Conservation (phyloP, 129 eudicot species). For the Solidago caesia region DNA sequence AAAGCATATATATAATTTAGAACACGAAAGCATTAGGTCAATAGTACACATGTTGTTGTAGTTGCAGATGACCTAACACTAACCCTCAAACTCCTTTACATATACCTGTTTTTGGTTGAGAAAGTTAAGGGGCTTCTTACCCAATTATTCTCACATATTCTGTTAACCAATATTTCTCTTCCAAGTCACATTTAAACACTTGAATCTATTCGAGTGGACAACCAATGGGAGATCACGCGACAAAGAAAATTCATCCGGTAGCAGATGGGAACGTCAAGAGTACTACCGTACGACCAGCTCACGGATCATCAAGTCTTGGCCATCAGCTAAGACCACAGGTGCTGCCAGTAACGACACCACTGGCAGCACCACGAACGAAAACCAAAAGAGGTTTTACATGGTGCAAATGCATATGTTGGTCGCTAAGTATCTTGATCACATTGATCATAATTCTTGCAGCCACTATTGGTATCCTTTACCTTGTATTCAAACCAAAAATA, state of each 20-base stretch:
- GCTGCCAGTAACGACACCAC: constrained; percentile 2
- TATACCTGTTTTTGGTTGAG: constrained; percentile 8
- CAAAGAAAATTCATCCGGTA: constrained; percentile 25
- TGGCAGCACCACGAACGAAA: constrained; percentile 27
- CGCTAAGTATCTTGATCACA: constrained; percentile 44
- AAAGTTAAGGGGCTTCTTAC: constrained; percentile 15
- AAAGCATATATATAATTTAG: neutral
- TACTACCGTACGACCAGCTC: constrained; percentile 8
- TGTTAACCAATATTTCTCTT: constrained; percentile 10
- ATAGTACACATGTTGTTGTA: constrained; percentile 3
- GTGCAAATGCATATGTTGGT: constrained; percentile 74
- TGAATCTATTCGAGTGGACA: neutral
- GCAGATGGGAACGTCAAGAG: neutral
- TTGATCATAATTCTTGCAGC: constrained; percentile 55
- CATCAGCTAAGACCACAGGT: constrained; percentile 27
- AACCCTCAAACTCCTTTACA: constrained; percentile 26
- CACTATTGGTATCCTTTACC: constrained; percentile 50
- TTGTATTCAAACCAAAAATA: constrained; percentile 68
- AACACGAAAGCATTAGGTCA: constrained; percentile 9
- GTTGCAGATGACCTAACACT: constrained; percentile 36
- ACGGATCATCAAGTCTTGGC: constrained; percentile 20
- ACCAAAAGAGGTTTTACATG: constrained; percentile 34
- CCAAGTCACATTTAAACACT: neutral
- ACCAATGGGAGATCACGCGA: constrained; percentile 20
- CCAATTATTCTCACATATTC: constrained; percentile 1